Percentiles rank a stretch among this genome's conserved stretches.
phyloP scores from a whole-genome alignment of 164 flowering plant species.

The Tetracentron sinense region DNA sequence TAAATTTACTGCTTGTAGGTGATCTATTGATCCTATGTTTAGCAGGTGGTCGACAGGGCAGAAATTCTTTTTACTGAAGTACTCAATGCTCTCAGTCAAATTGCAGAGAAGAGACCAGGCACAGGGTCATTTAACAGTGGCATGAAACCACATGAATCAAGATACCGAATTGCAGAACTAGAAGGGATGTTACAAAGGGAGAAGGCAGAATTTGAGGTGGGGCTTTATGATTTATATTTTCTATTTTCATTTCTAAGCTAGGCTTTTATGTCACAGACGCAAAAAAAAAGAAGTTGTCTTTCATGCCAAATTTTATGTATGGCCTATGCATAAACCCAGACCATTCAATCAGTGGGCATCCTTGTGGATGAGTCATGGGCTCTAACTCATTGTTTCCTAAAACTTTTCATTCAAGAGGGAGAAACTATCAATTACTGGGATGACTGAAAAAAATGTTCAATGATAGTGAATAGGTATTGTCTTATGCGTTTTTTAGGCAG shows the following conservation, averaged over 20 bases:
- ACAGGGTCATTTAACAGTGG: slow-evolving; percentile 19
- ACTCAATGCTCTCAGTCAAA: slow-evolving; percentile 51
- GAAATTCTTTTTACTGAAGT: slow-evolving; percentile 81
- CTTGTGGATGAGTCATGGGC: too few species aligned
- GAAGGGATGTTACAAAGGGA: slow-evolving; percentile 68
- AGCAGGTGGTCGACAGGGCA: slow-evolving; percentile 62
- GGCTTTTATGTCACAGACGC: too few species aligned
- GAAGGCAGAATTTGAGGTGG: slow-evolving; percentile 82
- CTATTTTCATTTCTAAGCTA: neutral
- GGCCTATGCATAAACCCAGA: too few species aligned
- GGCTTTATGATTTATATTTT: slow-evolving; percentile 8
- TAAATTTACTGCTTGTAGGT: slow-evolving; percentile 6
- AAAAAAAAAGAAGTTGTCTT: too few species aligned
- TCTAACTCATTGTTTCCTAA: too few species aligned
- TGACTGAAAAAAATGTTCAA: too few species aligned
- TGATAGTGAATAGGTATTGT: neutral
- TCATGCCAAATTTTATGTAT: too few species aligned
- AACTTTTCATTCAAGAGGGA: too few species aligned
- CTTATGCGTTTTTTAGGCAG: neutral
- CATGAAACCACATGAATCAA: slow-evolving; percentile 43
- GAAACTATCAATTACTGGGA: too few species aligned
- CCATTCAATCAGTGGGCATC: too few species aligned
- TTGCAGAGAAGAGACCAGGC: slow-evolving; percentile 45
- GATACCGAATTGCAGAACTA: slow-evolving; percentile 47
- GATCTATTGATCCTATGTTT: slow-evolving; percentile 15